These are phyloP conservation scores for Daedalea quercina DNA, from an alignment of 768 basidiomycete species.

Conservation along the genomic window DNA sequence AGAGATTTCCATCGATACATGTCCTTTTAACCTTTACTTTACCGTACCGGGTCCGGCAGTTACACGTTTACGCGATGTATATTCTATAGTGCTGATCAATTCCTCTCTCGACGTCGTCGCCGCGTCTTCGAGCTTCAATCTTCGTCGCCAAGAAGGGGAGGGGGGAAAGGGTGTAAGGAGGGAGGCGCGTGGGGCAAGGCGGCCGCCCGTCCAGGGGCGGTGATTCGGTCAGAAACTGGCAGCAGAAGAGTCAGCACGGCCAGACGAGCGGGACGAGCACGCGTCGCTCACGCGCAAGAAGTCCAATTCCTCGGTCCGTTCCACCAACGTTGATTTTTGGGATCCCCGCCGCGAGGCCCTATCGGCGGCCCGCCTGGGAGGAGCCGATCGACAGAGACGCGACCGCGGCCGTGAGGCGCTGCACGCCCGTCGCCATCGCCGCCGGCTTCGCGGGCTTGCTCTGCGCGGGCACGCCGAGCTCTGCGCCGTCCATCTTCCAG, in stretches of 20 bases:
- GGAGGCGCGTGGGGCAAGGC: not conserved
- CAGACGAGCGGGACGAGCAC: not conserved
- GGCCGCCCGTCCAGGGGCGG: not conserved
- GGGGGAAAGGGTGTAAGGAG: not conserved
- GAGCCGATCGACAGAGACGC: conserved; percentile 38
- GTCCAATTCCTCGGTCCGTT: not conserved
- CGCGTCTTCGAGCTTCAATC: not conserved
- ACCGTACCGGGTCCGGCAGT: not conserved
- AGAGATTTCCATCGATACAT: conserved; percentile 7
- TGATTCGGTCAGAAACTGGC: not conserved
- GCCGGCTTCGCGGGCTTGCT: conserved; percentile 30
- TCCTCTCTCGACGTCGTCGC: no score
- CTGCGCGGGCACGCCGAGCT: conserved; percentile 19
- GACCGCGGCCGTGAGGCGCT: conserved; percentile 39
- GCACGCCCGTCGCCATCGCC: conserved; percentile 7
- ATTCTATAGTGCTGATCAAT: not conserved
- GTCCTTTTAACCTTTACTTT: not conserved
- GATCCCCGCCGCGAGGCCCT: not conserved
- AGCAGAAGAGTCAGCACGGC: not conserved
- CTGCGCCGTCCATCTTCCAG: conserved; percentile 70
- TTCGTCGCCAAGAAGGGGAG: not conserved
- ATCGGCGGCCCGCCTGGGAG: not conserved
- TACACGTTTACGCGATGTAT: not conserved
- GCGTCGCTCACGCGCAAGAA: not conserved
- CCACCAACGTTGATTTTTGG: not conserved